Percentiles rank a stretch among this genome's conserved stretches.
phyloP scores from a whole-genome alignment of 257 asterid genomes.

The Petunia secreta region DNA sequence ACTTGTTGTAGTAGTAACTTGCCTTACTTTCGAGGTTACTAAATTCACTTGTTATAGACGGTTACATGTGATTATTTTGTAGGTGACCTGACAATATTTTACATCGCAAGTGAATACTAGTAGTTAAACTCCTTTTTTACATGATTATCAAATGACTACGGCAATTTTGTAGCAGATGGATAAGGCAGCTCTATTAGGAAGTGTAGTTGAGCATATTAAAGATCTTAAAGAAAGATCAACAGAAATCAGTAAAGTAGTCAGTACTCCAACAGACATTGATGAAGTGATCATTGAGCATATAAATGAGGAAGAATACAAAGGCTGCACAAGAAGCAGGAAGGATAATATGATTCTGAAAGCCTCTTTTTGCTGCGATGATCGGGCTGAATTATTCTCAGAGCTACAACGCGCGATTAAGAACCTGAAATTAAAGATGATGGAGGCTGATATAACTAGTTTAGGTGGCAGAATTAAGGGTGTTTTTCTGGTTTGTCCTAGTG shows the following conservation, averaged over 20 bases:
- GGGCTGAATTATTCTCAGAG: slow-evolving; percentile 69
- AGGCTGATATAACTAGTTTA: slow-evolving; percentile 65
- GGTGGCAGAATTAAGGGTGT: slow-evolving; percentile 73
- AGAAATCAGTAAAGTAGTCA: slow-evolving; percentile 50
- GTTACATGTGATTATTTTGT: no score
- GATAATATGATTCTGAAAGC: slow-evolving; percentile 38
- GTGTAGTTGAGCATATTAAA: slow-evolving; percentile 75
- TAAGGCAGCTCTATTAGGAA: slow-evolving; percentile 83
- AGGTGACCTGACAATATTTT: no score
- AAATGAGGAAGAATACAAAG: slow-evolving; percentile 30
- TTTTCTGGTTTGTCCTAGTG: slow-evolving; percentile 45
- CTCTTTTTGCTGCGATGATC: slow-evolving; percentile 72
- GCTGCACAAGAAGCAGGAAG: neutral
- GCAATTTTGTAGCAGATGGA: slow-evolving; percentile 61
- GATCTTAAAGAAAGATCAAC: slow-evolving; percentile 59
- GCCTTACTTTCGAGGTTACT: no score
- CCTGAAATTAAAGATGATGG: slow-evolving; percentile 42
- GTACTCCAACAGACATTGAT: slow-evolving; percentile 68
- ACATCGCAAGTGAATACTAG: no score
- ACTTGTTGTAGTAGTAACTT: no score
- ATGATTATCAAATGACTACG: no score
- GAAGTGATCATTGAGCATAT: slow-evolving; percentile 46
- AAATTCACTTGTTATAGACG: no score
- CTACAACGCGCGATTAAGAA: slow-evolving; percentile 57
- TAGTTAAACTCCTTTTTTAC: no score